Evolutionary conservation across 306 rosid genomes (phyloP), one percentile per base, ranked within the genome.

Genomic region (Inga leiocalycina): DNA sequence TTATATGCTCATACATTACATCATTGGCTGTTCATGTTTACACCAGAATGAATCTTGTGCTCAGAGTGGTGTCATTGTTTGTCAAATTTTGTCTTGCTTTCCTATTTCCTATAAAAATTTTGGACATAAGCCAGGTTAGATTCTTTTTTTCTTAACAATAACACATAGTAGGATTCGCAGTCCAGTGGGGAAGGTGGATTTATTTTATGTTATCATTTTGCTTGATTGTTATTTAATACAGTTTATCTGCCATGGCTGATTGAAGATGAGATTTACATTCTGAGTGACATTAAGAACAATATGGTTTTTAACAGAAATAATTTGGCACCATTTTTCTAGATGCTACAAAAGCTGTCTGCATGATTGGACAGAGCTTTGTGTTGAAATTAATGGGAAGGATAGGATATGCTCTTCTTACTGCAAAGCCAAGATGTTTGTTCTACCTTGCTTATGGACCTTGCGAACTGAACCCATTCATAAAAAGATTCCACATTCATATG

Each of bases 351-450:
- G 71, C 19, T 59, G 41, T 3, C 37, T 15, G 71, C 71, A 15
- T 76, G 71, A 43, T 76, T 39, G 71, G 32, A 62, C 24, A 59
- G 71, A 59, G 56, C 65, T 75, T 75, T 57, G 71, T 44, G 52
- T 37, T 41, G 76, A 37, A 54, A 44, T 16, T 54, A 20, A 77
- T 82, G 78, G 65, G 59, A 11, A 69, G 68, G 41, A 48, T 59
- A 43, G 30, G 73, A 56, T 44, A 56, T 57, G 59, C 65, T 82
- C 51, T 32, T 44, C 8, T 61, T 76, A 30, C 74, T 74, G 69
- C 71, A 8, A 66, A 15, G 30, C 72, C 48, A 41, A 57, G 20
- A 61, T 43, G 49, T 22, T 2, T 27, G 15, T 39, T 49, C 12
- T 39, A 37, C 76, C 39, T 46, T 34, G 37, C 39, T 34, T 70